Conservation (phyloP, 169 alveolate genomes). For the Plasmodium cynomolgi region DNA sequence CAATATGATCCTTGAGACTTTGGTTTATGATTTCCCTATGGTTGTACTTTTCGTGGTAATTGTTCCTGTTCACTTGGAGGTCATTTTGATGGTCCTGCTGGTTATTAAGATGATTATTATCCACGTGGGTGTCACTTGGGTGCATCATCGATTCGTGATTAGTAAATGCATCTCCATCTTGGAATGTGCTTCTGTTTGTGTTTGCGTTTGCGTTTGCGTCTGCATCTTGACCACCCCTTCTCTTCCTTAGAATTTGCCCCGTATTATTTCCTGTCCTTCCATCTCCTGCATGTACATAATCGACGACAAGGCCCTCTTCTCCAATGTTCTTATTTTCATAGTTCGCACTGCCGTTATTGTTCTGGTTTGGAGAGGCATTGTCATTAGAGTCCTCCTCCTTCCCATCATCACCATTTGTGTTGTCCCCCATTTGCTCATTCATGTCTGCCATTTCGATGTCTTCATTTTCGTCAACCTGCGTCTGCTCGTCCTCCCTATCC, state of each 20-base stretch:
- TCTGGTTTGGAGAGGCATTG: neutral
- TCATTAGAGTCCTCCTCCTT: neutral
- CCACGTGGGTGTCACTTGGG: neutral
- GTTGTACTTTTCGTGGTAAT: conserved; percentile 7
- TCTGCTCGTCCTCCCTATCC: neutral
- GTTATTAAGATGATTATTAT: neutral
- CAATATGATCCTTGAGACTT: conserved; percentile 52
- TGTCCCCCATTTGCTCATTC: neutral
- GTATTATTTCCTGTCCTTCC: neutral
- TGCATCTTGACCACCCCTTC: neutral
- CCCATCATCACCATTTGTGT: neutral
- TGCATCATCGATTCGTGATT: neutral
- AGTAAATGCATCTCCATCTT: neutral
- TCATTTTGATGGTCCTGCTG: neutral
- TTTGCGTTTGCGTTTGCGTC: neutral
- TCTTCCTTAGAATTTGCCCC: neutral
- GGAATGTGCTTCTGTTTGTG: neutral
- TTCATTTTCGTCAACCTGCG: neutral
- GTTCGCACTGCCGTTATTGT: neutral
- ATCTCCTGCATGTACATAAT: neutral
- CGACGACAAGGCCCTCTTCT: neutral
- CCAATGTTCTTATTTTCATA: neutral
- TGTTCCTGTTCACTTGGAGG: neutral
- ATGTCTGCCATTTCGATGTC: neutral
- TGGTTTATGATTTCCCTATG: conserved; percentile 16